phyloP scores from a whole-genome alignment of 176 grass and related monocot genomes.

The Tuctoria greenei region DNA sequence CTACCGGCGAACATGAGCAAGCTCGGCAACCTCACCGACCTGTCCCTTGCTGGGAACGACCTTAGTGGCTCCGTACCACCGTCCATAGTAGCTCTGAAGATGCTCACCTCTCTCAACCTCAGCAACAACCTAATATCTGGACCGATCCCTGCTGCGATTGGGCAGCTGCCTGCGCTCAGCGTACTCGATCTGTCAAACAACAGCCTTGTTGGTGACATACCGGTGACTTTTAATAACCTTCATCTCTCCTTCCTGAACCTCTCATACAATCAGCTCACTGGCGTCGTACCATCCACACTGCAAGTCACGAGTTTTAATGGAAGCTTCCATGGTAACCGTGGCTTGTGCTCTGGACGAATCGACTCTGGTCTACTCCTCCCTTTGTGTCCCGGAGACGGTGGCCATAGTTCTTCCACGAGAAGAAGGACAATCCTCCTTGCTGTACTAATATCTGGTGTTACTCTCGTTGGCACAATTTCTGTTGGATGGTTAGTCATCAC shows the following conservation, averaged over 20 bases:
- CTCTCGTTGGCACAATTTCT: neutral
- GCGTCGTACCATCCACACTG: slow-evolving; percentile 34
- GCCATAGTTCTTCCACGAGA: neutral
- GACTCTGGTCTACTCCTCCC: neutral
- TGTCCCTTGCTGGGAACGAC: slow-evolving; percentile 28
- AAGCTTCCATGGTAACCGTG: slow-evolving; percentile 46
- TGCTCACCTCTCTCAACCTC: slow-evolving; percentile 39
- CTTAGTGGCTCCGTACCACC: slow-evolving; percentile 38
- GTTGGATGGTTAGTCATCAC: no score
- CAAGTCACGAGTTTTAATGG: neutral
- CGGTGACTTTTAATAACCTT: slow-evolving; percentile 11
- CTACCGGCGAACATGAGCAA: slow-evolving; percentile 1
- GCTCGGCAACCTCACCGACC: neutral
- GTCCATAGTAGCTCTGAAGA: neutral
- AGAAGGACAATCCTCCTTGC: neutral
- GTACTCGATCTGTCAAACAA: slow-evolving; percentile 54
- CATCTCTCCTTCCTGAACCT: slow-evolving; percentile 36
- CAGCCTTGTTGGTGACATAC: slow-evolving; percentile 38
- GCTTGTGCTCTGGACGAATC: slow-evolving; percentile 18
- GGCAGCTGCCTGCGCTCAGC: slow-evolving; percentile 9
- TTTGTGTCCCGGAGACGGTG: neutral
- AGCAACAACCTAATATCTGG: slow-evolving; percentile 31
- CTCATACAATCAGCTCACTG: slow-evolving; percentile 43
- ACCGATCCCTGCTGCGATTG: slow-evolving; percentile 36
- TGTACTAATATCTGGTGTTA: neutral